Evolutionary conservation across 1,139 yeast genomes (phyloP), one percentile per base, ranked within the genome.

Genomic region (Geotrichum phurueaensis): DNA sequence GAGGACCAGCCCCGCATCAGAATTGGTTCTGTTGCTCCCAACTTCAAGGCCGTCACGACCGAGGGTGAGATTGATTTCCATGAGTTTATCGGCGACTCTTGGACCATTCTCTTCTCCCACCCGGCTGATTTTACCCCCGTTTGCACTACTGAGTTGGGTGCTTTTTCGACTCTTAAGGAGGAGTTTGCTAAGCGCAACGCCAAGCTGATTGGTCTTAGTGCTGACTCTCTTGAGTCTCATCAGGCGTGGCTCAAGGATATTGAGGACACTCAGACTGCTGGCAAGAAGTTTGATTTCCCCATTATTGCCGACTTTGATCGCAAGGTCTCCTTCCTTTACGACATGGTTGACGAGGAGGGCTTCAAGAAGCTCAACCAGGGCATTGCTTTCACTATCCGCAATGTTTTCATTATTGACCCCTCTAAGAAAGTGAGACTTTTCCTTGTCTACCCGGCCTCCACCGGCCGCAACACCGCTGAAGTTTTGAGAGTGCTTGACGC

Each of bases 91-190:
- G 96, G 95, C 59, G 81, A 86, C 75, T 80, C 84, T 54, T 90
- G 97, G 97, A 85, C 84, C 58, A 85, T 90, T 52, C 79, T 90
- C 70, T 90, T 90, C 76, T 88, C 96, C 27, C 97, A 90, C 75
- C 97, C 97, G 60, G 96, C 90, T 56, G 97, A 90, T 75, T 89
- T 88, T 80, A 90, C 97, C 20, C 97, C 97, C 50, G 96, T 90
- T 58, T 90, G 97, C 78, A 90, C 97, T 68, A 90, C 97, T 60
- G 97, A 90, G 79, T 81, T 90, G 70, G 96, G 97, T 65, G 96
- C 96, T 18, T 90, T 90, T 70, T 89, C 97, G 65, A 81, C 84
- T 71, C 81, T 89, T 74, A 86, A 87, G 77, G 90, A 89, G 45
- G 96, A 89, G 74, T 90, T 90, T 71, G 83, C 82, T 70, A 81